phyloP scores from a whole-genome alignment of 352 stramenopile genomes.

The Pythium vanterpoolii region DNA sequence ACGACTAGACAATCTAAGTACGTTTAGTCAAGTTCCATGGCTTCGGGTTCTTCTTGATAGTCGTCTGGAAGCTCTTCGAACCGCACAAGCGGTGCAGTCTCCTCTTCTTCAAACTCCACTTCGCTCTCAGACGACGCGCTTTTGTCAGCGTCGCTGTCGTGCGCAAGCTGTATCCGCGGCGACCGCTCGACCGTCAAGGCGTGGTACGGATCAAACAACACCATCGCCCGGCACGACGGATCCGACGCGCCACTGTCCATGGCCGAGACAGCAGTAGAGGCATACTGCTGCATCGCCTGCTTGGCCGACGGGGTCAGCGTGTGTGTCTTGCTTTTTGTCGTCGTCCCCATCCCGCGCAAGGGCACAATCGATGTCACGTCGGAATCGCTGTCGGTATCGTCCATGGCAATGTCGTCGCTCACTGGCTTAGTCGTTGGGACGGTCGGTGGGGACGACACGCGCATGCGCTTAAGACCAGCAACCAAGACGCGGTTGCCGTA shows the following conservation, averaged over 20 bases:
- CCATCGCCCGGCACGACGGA: conserved; percentile 32
- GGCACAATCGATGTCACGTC: conserved; percentile 11
- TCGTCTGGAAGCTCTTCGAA: conserved; percentile 73
- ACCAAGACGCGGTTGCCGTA: conserved; percentile 34
- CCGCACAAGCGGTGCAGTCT: conserved; percentile 46
- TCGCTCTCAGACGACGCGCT: conserved; percentile 16
- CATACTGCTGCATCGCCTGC: conserved; percentile 9
- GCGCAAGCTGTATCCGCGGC: conserved; percentile 53
- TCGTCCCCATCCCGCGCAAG: neutral
- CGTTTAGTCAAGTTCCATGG: conserved; percentile 69
- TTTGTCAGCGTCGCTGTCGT: conserved; percentile 33
- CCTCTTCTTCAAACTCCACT: conserved; percentile 8
- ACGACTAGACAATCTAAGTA: neutral
- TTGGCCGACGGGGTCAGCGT: conserved; percentile 7
- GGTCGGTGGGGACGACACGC: conserved; percentile 45
- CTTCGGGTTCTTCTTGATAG: conserved; percentile 41
- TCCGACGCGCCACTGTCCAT: conserved; percentile 18
- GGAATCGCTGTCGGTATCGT: conserved; percentile 25
- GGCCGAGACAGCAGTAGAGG: neutral
- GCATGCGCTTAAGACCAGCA: conserved; percentile 70
- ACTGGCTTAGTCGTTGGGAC: conserved; percentile 5
- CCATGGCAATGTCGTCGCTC: conserved; percentile 34
- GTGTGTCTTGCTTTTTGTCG: neutral
- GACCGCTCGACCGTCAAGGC: conserved; percentile 8
- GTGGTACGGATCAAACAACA: conserved; percentile 52